Evolutionary conservation across 306 rosid species (phyloP).

Genomic region (Vicia villosa): DNA sequence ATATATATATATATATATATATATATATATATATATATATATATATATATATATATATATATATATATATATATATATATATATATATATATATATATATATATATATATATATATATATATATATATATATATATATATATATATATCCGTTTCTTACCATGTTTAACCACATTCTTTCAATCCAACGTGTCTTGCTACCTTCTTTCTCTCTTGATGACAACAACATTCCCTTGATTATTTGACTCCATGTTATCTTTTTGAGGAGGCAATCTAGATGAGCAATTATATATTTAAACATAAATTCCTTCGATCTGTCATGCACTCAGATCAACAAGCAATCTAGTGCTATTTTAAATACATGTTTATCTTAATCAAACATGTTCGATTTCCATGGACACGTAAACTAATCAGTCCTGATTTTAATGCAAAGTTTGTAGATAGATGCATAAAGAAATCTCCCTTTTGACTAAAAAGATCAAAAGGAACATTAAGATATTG

Average conservation of each 20-base stretch:
- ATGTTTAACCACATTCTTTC: too few species aligned
- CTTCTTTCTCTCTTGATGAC: too few species aligned
- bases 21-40: too few species aligned
- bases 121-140: too few species aligned
- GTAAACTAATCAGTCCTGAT: slow-evolving; percentile 31
- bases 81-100: too few species aligned
- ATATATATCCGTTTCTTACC: too few species aligned
- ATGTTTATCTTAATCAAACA: slow-evolving; percentile 30
- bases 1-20: too few species aligned
- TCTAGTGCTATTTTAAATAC: slow-evolving; percentile 29
- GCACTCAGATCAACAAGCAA: slow-evolving; percentile 29
- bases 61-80: too few species aligned
- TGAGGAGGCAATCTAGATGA: neutral
- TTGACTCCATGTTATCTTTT: neutral
- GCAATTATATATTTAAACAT: slow-evolving; percentile 21
- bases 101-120: too few species aligned
- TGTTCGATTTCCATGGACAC: slow-evolving; percentile 39
- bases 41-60: too few species aligned
- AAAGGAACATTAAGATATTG: slow-evolving; percentile 24
- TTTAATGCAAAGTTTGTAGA: slow-evolving; percentile 44
- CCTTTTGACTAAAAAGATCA: slow-evolving; percentile 38
- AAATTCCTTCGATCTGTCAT: slow-evolving; percentile 1
- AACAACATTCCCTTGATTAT: too few species aligned
- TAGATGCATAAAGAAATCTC: slow-evolving; percentile 40
- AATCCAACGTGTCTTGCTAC: too few species aligned